Evolutionary conservation across 2,329 filamentous ascomycete species (phyloP).

Genomic region (Exophiala viscosa): DNA sequence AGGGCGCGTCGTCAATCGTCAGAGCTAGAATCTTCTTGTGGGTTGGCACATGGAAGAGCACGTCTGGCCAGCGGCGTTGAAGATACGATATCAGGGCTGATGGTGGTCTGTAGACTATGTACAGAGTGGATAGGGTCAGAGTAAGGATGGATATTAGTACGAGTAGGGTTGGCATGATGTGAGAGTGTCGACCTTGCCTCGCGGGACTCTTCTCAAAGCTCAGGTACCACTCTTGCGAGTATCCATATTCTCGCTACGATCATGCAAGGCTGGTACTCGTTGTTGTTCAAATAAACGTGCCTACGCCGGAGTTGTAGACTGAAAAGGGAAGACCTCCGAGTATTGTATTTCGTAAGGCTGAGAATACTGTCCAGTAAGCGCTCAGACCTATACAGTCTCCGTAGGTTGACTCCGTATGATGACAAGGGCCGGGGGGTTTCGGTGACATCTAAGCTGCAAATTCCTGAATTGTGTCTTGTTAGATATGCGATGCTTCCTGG

Average conservation of each 20-base stretch:
- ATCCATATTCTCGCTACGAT: neutral
- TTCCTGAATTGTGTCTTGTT: too few relatives aligned
- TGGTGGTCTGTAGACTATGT: constrained; percentile 78
- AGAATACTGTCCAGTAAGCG: neutral
- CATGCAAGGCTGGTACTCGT: neutral
- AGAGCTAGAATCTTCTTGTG: constrained; percentile 68
- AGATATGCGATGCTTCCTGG: too few relatives aligned
- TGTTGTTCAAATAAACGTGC: neutral
- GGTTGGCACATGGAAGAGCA: constrained; percentile 67
- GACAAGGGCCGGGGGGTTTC: too few relatives aligned
- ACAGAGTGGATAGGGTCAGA: constrained; percentile 47
- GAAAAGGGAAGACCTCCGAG: constrained; percentile 1
- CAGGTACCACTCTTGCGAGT: neutral
- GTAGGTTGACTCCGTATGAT: too few relatives aligned
- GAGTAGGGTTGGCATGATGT: too few relatives aligned
- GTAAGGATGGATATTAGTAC: constrained; percentile 6
- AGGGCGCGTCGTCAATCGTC: constrained; percentile 84
- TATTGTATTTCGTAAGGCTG: neutral
- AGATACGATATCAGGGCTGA: constrained; percentile 67
- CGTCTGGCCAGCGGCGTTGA: constrained; percentile 68
- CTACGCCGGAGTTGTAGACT: neutral
- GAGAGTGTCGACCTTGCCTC: too few relatives aligned
- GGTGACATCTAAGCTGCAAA: too few relatives aligned
- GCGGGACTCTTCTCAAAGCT: too few relatives aligned
- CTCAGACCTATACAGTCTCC: too few relatives aligned